These are phyloP conservation scores for Backusella australiensis DNA, from an alignment of 192 early-diverging fungal species.

Conservation along the genomic window DNA sequence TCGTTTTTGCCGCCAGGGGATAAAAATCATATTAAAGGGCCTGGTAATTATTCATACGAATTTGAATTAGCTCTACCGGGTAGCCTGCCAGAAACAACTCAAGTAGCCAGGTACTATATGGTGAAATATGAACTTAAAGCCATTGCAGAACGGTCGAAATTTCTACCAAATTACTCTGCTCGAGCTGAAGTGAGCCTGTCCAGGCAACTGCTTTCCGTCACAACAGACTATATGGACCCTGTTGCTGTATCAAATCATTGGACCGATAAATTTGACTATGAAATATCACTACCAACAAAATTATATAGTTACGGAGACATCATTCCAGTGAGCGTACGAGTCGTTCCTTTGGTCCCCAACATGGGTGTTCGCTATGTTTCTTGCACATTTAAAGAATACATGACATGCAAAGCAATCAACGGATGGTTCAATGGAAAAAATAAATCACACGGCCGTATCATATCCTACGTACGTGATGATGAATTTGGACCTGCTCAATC, in stretches of 20 bases:
- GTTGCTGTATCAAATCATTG: constrained; percentile 51
- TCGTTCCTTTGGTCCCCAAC: constrained; percentile 41
- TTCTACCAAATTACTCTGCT: constrained; percentile 43
- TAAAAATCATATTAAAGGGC: constrained; percentile 19
- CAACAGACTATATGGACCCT: constrained; percentile 38
- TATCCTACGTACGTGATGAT: background rate
- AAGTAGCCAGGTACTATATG: constrained; percentile 41
- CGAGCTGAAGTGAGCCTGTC: constrained; percentile 39
- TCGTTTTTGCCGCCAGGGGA: constrained; percentile 42
- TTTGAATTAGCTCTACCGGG: constrained; percentile 58
- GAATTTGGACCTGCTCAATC: background rate
- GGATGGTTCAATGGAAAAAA: constrained; percentile 1
- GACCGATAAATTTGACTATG: constrained; percentile 50
- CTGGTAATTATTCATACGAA: constrained; percentile 38
- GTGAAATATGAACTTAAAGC: constrained; percentile 52
- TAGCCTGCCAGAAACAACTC: constrained; percentile 55
- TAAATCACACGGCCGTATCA: constrained; percentile 6
- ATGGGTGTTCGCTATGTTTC: constrained; percentile 40
- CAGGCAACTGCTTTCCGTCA: constrained; percentile 37
- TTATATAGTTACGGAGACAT: constrained; percentile 48
- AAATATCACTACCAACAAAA: constrained; percentile 49
- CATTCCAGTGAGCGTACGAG: constrained; percentile 41
- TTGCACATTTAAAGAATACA: constrained; percentile 54
- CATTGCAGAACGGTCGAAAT: constrained; percentile 46
- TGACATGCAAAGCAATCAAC: constrained; percentile 38